These are phyloP conservation scores for Naganishia randhawae DNA, from an alignment of 768 basidiomycete species.

Conservation along the genomic window DNA sequence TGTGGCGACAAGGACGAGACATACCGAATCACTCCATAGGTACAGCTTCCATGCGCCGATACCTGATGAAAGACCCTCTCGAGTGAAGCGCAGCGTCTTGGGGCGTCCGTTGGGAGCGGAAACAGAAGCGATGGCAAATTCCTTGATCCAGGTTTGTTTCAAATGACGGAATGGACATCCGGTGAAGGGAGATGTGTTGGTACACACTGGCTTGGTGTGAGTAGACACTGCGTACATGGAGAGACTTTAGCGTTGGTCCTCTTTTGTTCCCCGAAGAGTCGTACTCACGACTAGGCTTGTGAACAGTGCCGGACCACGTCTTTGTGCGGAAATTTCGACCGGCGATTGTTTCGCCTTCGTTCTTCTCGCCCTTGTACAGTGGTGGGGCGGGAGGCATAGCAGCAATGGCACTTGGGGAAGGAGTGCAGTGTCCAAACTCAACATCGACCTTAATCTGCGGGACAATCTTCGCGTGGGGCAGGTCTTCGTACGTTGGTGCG, in stretches of 20 bases:
- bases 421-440: neutral
- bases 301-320: neutral
- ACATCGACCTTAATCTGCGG: neutral
- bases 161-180: neutral
- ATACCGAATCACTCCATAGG: neutral
- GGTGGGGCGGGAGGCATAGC: neutral
- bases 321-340: neutral
- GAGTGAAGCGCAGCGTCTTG: neutral
- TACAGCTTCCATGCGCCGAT: neutral
- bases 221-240: neutral
- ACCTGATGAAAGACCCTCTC: neutral
- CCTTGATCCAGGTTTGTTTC: neutral
- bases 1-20: too few relatives aligned
- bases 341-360: neutral
- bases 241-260: neutral
- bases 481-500: neutral
- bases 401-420: neutral
- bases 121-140: neutral
- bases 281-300: neutral
- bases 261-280: neutral
- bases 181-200: neutral
- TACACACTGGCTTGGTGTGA: neutral
- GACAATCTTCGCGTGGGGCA: neutral
- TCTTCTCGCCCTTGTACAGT: neutral
- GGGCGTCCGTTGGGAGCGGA: neutral